Evolutionary conservation across 345 rosid genomes (phyloP).

Genomic region (Eucalyptus erythrocorys): DNA sequence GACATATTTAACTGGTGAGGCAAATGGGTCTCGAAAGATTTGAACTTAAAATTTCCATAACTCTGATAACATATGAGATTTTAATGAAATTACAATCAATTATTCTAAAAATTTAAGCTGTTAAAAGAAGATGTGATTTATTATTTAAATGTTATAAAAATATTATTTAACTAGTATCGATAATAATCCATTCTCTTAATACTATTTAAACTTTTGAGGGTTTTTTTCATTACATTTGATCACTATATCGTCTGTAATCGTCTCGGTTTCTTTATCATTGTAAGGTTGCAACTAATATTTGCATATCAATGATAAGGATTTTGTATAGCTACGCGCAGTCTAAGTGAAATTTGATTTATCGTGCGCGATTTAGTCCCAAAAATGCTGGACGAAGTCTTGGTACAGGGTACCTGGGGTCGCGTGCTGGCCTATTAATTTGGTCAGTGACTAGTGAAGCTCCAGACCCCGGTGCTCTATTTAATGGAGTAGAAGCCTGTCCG

Average conservation of each 20-base stretch:
- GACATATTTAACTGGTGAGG: rapidly evolving
- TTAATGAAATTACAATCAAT: rapidly evolving
- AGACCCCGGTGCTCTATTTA: neutral
- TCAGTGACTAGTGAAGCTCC: neutral
- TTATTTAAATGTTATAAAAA: no score
- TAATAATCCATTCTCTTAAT: neutral
- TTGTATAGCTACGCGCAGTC: neutral
- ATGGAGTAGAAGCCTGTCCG: neutral
- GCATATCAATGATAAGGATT: neutral
- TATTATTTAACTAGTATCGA: no score
- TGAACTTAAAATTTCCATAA: rapidly evolving
- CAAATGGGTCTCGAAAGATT: no score
- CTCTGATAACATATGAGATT: rapidly evolving
- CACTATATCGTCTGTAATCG: no score
- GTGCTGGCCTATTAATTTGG: neutral
- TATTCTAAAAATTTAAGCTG: rapidly evolving
- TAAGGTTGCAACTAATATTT: neutral
- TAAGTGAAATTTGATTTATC: neutral
- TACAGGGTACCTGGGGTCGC: neutral
- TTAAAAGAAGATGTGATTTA: rapidly evolving
- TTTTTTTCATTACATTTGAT: neutral
- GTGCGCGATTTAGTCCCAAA: neutral
- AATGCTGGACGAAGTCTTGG: neutral
- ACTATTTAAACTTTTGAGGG: neutral
- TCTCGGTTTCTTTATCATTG: neutral